These are phyloP conservation scores for Onygena corvina DNA, from an alignment of 2,329 filamentous ascomycete genomes.

Conservation along the genomic window DNA sequence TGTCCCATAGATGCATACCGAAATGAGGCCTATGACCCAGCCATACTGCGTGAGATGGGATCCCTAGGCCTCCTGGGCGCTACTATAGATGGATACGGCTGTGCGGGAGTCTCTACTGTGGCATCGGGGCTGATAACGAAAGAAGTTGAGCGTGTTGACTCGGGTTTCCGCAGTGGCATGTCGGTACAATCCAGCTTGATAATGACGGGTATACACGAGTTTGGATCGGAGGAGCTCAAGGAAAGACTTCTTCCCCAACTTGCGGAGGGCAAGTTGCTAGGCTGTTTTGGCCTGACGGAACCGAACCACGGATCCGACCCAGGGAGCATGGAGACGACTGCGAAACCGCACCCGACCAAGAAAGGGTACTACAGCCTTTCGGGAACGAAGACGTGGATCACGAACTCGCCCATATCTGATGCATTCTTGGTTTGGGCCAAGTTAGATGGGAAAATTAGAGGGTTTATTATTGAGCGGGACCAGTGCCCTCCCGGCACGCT, in stretches of 20 bases:
- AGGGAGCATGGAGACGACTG: conserved; percentile 77
- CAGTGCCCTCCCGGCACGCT: conserved; percentile 78
- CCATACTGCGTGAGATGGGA: conserved; percentile 84
- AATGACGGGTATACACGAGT: conserved; percentile 85
- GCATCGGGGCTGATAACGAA: conserved; percentile 82
- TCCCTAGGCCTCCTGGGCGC: conserved; percentile 79
- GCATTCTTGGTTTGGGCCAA: conserved; percentile 87
- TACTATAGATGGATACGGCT: conserved; percentile 76
- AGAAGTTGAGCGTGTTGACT: conserved; percentile 82
- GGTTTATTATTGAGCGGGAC: conserved; percentile 77
- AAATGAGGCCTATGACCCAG: conserved; percentile 72
- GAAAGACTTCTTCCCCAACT: conserved; percentile 68
- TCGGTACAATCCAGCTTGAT: conserved; percentile 86
- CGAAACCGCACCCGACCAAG: conserved; percentile 73
- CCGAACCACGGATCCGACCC: conserved; percentile 89
- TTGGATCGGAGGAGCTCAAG: conserved; percentile 76
- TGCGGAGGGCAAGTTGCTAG: conserved; percentile 70
- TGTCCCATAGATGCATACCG: conserved; percentile 65
- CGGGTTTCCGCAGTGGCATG: conserved; percentile 84
- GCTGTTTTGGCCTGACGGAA: conserved; percentile 82
- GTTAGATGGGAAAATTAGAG: conserved; percentile 82
- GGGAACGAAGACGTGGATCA: conserved; percentile 89
- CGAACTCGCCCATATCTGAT: conserved; percentile 81
- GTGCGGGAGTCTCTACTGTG: conserved; percentile 75
- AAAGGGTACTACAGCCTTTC: conserved; percentile 68